Percentiles rank a stretch among this genome's conserved stretches.
These are phyloP conservation scores for Diplodia seriata DNA, from an alignment of 2,329 filamentous ascomycete genomes.

Conservation along the genomic window DNA sequence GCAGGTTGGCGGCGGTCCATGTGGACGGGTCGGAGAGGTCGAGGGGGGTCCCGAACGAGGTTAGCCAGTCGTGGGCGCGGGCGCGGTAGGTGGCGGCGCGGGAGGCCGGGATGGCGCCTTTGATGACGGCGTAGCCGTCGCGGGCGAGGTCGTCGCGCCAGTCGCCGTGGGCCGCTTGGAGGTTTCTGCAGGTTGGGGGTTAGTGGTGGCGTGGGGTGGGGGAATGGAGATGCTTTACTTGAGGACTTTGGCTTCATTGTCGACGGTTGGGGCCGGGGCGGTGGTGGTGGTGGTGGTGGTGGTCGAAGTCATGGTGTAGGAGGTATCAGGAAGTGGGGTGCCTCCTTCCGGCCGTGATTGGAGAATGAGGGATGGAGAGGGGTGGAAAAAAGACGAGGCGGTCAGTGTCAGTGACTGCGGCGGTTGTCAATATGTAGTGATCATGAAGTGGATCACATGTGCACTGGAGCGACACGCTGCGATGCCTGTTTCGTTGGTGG, in stretches of 20 bases:
- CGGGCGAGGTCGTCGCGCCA: slow-evolving; percentile 53
- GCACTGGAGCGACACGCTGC: slow-evolving; percentile 3
- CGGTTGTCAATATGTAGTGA: background rate
- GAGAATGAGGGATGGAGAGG: background rate
- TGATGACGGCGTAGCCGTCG: slow-evolving; percentile 53
- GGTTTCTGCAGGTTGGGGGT: background rate
- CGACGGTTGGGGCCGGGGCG: background rate
- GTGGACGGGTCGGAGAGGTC: slow-evolving; percentile 46
- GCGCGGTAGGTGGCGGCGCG: slow-evolving; percentile 50
- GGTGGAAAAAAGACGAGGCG: background rate
- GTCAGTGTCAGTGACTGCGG: background rate
- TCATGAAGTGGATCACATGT: background rate
- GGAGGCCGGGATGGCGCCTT: slow-evolving; percentile 49
- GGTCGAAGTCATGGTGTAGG: slow-evolving; percentile 10
- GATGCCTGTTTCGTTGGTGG: slow-evolving; percentile 21
- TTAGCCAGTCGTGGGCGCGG: slow-evolving; percentile 53
- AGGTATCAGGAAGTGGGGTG: slow-evolving; percentile 6
- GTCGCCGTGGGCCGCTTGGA: slow-evolving; percentile 42
- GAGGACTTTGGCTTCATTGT: slow-evolving; percentile 5
- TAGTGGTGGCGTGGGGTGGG: background rate
- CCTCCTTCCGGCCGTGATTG: background rate
- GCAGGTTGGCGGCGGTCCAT: slow-evolving; percentile 48
- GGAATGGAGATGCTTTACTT: background rate
- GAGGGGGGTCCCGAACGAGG: slow-evolving; percentile 52
- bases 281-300: slow-evolving; percentile 10